Percentiles rank a stretch among this genome's conserved stretches.
Evolutionary conservation across 1,139 yeast genomes (phyloP).

Genomic region (Blastobotrys capitulatus): DNA sequence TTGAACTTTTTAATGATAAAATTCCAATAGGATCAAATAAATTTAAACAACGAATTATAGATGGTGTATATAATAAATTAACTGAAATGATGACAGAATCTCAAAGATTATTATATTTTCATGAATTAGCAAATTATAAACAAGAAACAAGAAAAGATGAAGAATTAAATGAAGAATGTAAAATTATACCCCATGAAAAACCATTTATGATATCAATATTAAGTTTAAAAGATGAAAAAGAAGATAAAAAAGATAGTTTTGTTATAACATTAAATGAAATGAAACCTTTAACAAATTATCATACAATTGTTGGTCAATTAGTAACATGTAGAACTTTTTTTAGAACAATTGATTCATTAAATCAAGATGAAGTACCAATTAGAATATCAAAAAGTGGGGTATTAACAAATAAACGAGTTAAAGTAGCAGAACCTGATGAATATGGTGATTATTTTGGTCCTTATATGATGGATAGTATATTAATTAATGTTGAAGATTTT

Average conservation of each 20-base stretch:
- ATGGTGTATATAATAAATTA: neutral
- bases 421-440: slow-evolving; percentile 48
- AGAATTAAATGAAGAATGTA: neutral
- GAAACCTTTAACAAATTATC: slow-evolving; percentile 82
- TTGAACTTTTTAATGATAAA: slow-evolving; percentile 1
- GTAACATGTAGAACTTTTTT: slow-evolving; percentile 74
- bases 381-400: slow-evolving; percentile 49
- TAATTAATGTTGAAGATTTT: slow-evolving; percentile 53
- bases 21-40: neutral
- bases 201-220: neutral
- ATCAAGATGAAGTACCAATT: neutral
- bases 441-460: slow-evolving; percentile 83
- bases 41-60: neutral
- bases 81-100: neutral
- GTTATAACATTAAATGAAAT: slow-evolving; percentile 72
- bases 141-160: neutral
- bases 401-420: slow-evolving; percentile 49
- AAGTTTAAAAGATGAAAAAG: neutral
- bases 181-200: neutral
- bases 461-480: slow-evolving; percentile 64
- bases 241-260: slow-evolving; percentile 60
- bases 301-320: slow-evolving; percentile 89
- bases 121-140: neutral
- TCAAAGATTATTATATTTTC: neutral
- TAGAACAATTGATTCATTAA: slow-evolving; percentile 60